Base-by-base conservation (phyloP, 1,284 basidiomycete genomes). In the Malassezia yamatoensis region DNA sequence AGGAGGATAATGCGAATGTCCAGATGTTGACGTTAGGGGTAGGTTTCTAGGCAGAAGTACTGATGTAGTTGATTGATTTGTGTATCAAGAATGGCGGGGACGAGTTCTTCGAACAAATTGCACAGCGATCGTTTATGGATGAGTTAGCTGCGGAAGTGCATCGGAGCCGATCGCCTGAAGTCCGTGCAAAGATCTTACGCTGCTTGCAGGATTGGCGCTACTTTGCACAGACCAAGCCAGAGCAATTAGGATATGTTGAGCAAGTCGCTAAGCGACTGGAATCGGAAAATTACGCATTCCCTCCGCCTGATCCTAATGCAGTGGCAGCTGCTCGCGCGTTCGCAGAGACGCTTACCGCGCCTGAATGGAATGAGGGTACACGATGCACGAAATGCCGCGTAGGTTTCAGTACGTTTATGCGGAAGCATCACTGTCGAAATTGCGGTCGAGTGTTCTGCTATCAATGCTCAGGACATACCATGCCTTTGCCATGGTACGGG, bases 1-100 rank as follows among this genome's bases (percentile, higher is more conserved):
- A 85, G 64, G 88, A 96, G 78, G 87, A 87, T 81, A 99, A 99
- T 75, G 91, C 90, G 1, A 94, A 96, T 65, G 90, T 96, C 10
- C 89, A 91, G 76, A 80, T 94, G 44, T 80, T 93, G 54, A 83
- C 88, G 13, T 81, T 96, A 20, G 81, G 83, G 9, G 90, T 93
- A 24, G 66, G 54, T 32, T 41, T 18, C 35, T 11, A 3, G 5
- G 29, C 2, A 7, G 33, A 16, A 29, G 45, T 36, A 46, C 51
- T 57, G 7, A 46, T 36, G 36, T 35, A 59, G 51, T 59, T 96
- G 48, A 85, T 88, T 49, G 94, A 98, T 77, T 81, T 86, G 11
- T 94, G 90, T 68, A 83, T 98, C 77, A 99, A 99, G 84, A 99
- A 99, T 70, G 90, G 90, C 10, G 94, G 94, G 0, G 90, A 96